Percentiles rank a stretch among this genome's conserved stretches.
Conservation (phyloP, 2,329 filamentous ascomycete genomes). For the Aspergillus tanneri region DNA sequence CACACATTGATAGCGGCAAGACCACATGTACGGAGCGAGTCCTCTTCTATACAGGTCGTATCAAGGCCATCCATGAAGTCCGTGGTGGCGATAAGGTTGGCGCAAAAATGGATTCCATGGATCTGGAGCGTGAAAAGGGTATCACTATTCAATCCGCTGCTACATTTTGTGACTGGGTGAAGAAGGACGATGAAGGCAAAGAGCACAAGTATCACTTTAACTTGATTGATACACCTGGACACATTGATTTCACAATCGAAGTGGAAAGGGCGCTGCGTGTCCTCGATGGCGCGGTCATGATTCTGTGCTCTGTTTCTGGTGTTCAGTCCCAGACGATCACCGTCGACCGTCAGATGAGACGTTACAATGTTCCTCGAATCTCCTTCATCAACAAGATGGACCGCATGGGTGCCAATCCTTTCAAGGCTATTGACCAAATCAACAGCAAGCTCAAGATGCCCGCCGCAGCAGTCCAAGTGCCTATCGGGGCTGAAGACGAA, state of each 20-base stretch:
- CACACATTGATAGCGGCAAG: slow-evolving; percentile 98
- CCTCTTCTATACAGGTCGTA: slow-evolving; percentile 95
- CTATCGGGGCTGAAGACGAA: slow-evolving; percentile 87
- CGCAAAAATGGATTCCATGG: slow-evolving; percentile 99
- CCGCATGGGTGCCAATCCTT: slow-evolving; percentile 96
- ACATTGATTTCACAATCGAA: slow-evolving; percentile 99
- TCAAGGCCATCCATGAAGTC: slow-evolving; percentile 96
- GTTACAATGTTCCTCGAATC: slow-evolving; percentile 93
- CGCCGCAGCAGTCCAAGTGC: slow-evolving; percentile 90
- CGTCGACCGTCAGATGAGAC: slow-evolving; percentile 96
- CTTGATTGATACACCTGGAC: slow-evolving; percentile 95
- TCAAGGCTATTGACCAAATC: slow-evolving; percentile 96
- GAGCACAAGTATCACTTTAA: slow-evolving; percentile 97
- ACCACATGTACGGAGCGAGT: slow-evolving; percentile 96
- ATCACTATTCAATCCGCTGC: slow-evolving; percentile 99
- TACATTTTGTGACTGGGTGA: slow-evolving; percentile 96
- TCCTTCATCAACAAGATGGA: slow-evolving; percentile 99
- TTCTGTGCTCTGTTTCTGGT: slow-evolving; percentile 93
- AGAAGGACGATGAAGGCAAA: slow-evolving; percentile 71
- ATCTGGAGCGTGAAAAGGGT: slow-evolving; percentile 94
- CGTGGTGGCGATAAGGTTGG: slow-evolving; percentile 84
- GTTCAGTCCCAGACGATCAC: slow-evolving; percentile 98
- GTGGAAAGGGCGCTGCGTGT: slow-evolving; percentile 94
- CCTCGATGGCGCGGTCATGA: slow-evolving; percentile 96
- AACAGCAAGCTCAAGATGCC: slow-evolving; percentile 92